Evolutionary conservation across 2,329 filamentous ascomycete species (phyloP), one percentile per base, ranked within the genome.

Genomic region (Chaetomium olivaceum): DNA sequence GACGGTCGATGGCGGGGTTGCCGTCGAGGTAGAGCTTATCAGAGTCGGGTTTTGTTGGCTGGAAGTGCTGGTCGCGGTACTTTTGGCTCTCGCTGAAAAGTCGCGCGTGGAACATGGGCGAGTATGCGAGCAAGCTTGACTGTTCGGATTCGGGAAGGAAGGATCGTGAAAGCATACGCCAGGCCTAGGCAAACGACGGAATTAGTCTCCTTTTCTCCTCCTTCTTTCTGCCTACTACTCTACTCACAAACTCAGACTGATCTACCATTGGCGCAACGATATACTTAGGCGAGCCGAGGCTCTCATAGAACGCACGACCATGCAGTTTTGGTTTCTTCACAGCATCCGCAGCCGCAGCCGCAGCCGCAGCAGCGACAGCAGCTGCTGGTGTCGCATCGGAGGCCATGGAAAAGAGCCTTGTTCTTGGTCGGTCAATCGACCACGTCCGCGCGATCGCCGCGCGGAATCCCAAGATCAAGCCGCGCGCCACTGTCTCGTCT

Each of bases 211-310:
- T 4, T 7, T 14, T n/a, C 16, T 43, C 39, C 39, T n/a, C 16
- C 4, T n/a, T n/a, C 39, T 5, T 19, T 19, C 16, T 7, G n/a
- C n/a, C n/a, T n/a, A n/a, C 39, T 19, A n/a, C 16, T 43, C 39
- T 43, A 82, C 89, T 70, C 82, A 97, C 93, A 81, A 98, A 97
- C 81, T 99, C 95, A 36, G 93, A 97, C 77, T 97, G 92, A 75
- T 99, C 94, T 25, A 99, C 95, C 95, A 99, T 99, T 43, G 95
- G 95, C 39, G 95, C 95, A 63, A 99, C 85, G 33, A 99, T 87
- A 70, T 91, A 89, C 79, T 92, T 97, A 1, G 95, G 95, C 67
- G 90, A 93, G 25, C 95, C 95, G 68, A 99, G 90, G 75, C 91
- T 96, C 80, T 97, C 89, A 75, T 98, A 99, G 76, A 99, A 98